These are phyloP conservation scores for Spathaspora passalidarum DNA, from an alignment of 805 yeast species.

Conservation along the genomic window DNA sequence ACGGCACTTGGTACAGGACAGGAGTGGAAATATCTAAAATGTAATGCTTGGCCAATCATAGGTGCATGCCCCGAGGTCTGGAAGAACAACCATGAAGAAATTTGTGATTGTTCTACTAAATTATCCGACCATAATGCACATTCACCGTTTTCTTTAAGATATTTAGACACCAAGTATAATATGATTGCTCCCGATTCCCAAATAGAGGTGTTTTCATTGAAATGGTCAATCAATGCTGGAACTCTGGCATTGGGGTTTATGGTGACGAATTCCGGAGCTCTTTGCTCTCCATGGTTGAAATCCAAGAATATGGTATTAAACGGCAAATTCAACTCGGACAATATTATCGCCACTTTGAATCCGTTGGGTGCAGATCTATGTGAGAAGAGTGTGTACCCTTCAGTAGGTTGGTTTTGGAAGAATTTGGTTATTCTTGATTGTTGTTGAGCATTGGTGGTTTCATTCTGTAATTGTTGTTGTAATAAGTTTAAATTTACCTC, in stretches of 20 bases:
- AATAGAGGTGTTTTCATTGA: constrained; percentile 70
- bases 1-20: constrained; percentile 84
- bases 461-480: constrained; percentile 45
- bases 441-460: constrained; percentile 32
- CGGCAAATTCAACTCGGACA: constrained; percentile 76
- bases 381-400: constrained; percentile 82
- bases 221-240: constrained; percentile 91
- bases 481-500: constrained; percentile 40
- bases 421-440: constrained; percentile 65
- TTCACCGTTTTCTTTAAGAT: constrained; percentile 57
- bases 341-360: constrained; percentile 87
- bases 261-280: constrained; percentile 91
- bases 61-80: constrained; percentile 98
- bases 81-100: constrained; percentile 86
- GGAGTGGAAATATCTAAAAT: constrained; percentile 87
- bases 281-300: constrained; percentile 84
- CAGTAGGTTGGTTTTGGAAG: constrained; percentile 71
- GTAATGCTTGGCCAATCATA: constrained; percentile 97
- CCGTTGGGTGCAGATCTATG: constrained; percentile 92
- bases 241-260: constrained; percentile 95
- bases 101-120: constrained; percentile 76
- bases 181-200: constrained; percentile 97
- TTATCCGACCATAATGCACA: constrained; percentile 81
- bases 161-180: constrained; percentile 72
- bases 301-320: constrained; percentile 83